Evolutionary conservation across 768 basidiomycete genomes (phyloP).

Genomic region (Coprinopsis marcescibilis): DNA sequence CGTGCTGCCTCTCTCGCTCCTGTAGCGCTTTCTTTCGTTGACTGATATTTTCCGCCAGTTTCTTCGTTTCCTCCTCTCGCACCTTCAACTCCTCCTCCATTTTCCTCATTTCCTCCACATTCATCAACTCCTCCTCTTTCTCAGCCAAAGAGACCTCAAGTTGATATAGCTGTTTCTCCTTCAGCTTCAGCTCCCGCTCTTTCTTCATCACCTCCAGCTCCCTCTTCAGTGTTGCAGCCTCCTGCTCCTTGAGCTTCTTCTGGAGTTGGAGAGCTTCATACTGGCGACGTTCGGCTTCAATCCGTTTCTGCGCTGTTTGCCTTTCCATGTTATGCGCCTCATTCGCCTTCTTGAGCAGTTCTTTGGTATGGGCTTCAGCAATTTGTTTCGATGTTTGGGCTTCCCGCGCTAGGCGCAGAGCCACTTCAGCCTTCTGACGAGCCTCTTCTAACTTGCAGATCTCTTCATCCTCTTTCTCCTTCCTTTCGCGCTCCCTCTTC

Average conservation of each 20-base stretch:
- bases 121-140: constrained; percentile 9
- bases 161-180: constrained; percentile 7
- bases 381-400: neutral
- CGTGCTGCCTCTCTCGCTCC: constrained; percentile 14
- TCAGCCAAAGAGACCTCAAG: no score
- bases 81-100: constrained; percentile 16
- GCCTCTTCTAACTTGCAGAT: neutral
- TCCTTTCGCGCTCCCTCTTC: constrained; percentile 4
- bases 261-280: constrained; percentile 1
- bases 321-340: constrained; percentile 3
- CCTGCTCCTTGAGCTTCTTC: neutral
- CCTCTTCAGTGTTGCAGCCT: neutral
- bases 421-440: neutral
- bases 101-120: constrained; percentile 7
- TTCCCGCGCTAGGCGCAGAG: constrained; percentile 3
- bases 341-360: neutral
- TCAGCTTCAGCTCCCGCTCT: constrained; percentile 8
- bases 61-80: constrained; percentile 17
- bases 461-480: constrained; percentile 5
- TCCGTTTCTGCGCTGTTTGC: neutral
- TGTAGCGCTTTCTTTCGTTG: constrained; percentile 15
- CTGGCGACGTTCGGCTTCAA: neutral
- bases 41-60: constrained; percentile 10
- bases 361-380: neutral
- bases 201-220: constrained; percentile 2